Percentiles rank a stretch among this genome's conserved stretches.
Evolutionary conservation across 169 alveolate species (phyloP).

Genomic region (Plasmodium coatneyi): DNA sequence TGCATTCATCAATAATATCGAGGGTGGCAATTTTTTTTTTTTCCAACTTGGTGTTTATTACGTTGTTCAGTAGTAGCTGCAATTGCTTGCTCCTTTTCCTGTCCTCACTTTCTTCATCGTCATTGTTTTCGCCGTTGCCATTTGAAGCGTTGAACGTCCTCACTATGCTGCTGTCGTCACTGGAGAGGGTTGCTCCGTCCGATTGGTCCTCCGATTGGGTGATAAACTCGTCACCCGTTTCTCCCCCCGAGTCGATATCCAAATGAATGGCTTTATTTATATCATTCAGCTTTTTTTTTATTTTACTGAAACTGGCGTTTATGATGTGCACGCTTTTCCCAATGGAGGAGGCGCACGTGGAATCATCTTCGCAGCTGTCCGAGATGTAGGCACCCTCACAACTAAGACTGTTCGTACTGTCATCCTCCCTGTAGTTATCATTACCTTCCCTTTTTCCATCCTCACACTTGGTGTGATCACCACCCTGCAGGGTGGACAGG

Average conservation of each 20-base stretch:
- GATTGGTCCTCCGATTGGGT: background rate
- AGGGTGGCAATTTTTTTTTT: slow-evolving; percentile 24
- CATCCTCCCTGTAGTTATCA: background rate
- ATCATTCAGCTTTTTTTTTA: slow-evolving; percentile 16
- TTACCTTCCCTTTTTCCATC: background rate
- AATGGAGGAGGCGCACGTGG: background rate
- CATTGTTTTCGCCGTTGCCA: background rate
- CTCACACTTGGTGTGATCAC: background rate
- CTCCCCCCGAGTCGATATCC: background rate
- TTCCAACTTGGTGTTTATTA: slow-evolving; percentile 40
- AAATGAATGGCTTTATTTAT: slow-evolving; percentile 9
- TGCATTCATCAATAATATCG: slow-evolving; percentile 62
- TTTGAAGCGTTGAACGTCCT: background rate
- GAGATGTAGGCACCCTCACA: background rate
- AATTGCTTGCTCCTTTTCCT: slow-evolving; percentile 12
- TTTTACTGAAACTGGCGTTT: slow-evolving; percentile 12
- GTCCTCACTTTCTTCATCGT: background rate
- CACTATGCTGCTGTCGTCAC: background rate
- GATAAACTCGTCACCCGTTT: background rate
- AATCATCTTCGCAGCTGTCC: background rate
- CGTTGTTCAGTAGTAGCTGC: slow-evolving; percentile 1
- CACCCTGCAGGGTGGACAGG: background rate
- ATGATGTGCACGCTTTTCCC: slow-evolving; percentile 24
- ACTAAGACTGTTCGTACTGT: background rate
- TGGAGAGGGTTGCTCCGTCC: background rate